These are phyloP conservation scores for Trichoderma virens DNA, from an alignment of 495 filamentous ascomycete genomes.

Conservation along the genomic window DNA sequence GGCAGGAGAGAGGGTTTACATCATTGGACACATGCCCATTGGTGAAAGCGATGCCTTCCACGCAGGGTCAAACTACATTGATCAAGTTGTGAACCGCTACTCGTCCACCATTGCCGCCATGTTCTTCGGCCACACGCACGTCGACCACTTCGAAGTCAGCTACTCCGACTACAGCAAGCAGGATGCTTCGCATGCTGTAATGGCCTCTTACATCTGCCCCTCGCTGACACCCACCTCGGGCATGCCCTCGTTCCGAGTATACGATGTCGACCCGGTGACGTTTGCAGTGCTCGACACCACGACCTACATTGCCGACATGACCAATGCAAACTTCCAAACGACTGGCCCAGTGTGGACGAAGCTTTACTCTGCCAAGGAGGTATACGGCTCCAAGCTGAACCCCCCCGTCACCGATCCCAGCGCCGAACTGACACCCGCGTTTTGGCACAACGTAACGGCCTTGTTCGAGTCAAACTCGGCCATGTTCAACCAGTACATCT, in stretches of 20 bases:
- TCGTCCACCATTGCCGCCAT: conserved; percentile 43
- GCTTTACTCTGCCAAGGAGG: conserved; percentile 47
- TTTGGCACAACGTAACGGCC: conserved; percentile 52
- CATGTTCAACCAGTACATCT: conserved; percentile 21
- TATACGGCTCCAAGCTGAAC: conserved; percentile 39
- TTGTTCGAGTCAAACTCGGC: conserved; percentile 16
- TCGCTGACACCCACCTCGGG: conserved; percentile 47
- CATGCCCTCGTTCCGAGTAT: conserved; percentile 48
- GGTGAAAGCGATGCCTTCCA: conserved; percentile 41
- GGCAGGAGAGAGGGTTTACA: conserved; percentile 44
- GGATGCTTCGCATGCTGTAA: conserved; percentile 29
- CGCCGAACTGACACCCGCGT: conserved; percentile 44
- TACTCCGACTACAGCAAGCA: conserved; percentile 38
- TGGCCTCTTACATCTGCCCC: conserved; percentile 43
- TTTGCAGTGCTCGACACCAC: conserved; percentile 45
- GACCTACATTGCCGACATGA: conserved; percentile 47
- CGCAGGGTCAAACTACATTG: conserved; percentile 45
- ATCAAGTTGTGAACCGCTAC: conserved; percentile 48
- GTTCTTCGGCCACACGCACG: conserved; percentile 54
- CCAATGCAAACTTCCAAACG: conserved; percentile 31
- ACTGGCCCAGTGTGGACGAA: conserved; percentile 38
- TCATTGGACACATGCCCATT: conserved; percentile 46
- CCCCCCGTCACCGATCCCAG: conserved; percentile 26
- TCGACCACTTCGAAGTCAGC: conserved; percentile 46
- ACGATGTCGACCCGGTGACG: conserved; percentile 46